phyloP scores from a whole-genome alignment of 371 early-diverging fungal genomes.

The Smittium culicis region DNA sequence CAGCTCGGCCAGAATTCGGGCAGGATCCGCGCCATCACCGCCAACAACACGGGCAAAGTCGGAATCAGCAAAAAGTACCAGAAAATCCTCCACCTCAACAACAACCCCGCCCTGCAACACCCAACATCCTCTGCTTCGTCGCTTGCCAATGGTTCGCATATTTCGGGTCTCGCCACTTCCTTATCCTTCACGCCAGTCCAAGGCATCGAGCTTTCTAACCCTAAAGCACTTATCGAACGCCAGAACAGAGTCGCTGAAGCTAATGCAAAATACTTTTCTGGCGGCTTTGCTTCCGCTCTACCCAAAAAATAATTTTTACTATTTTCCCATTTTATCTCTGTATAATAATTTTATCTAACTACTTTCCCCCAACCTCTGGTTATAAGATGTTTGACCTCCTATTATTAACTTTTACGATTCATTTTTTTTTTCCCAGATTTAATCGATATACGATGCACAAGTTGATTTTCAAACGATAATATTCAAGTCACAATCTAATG shows the following conservation, averaged over 20 bases:
- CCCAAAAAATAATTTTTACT: slow-evolving; percentile 36
- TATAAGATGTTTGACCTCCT: no score
- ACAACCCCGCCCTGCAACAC: no score
- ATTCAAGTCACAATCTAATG: no score
- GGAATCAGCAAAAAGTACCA: slow-evolving; percentile 38
- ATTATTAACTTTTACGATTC: no score
- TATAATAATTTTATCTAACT: no score
- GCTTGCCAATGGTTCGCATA: no score
- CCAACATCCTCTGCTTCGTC: slow-evolving; percentile 19
- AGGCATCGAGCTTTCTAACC: slow-evolving; percentile 87
- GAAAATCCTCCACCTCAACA: slow-evolving; percentile 35
- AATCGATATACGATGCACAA: no score
- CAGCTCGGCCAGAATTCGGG: slow-evolving; percentile 60
- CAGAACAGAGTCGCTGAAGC: slow-evolving; percentile 42
- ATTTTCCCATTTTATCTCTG: no score
- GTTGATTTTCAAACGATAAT: no score
- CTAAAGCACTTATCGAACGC: slow-evolving; percentile 47
- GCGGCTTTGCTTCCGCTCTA: slow-evolving; percentile 44
- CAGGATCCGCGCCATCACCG: slow-evolving; percentile 48
- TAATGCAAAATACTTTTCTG: slow-evolving; percentile 72
- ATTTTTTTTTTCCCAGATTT: no score
- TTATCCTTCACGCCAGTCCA: slow-evolving; percentile 92
- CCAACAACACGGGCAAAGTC: slow-evolving; percentile 45
- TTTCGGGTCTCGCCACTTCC: slow-evolving; percentile 79
- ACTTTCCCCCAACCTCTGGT: no score